Percentiles rank a stretch among this genome's conserved stretches.
Conservation (phyloP, 106 monocot species). For the Xerophyta viscosa region DNA sequence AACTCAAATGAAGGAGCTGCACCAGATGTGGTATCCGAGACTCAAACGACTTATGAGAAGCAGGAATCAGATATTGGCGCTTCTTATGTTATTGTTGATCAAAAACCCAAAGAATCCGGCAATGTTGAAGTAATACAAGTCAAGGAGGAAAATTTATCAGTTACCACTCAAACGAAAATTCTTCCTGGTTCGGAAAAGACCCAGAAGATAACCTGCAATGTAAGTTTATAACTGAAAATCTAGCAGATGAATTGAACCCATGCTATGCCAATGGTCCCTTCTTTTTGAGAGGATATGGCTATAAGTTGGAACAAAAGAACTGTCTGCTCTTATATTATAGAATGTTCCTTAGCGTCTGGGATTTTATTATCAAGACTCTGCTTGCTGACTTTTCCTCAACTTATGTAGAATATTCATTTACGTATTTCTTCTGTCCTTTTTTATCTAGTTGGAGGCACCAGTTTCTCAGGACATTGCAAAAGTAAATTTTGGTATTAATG, state of each 20-base stretch:
- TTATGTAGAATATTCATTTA: background rate
- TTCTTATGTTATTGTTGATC: conserved; percentile 4
- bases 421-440: background rate
- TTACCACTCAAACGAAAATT: too few relatives aligned
- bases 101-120: conserved; percentile 6
- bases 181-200: conserved; percentile 10
- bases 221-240: conserved; percentile 8
- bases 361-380: too few relatives aligned
- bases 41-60: background rate
- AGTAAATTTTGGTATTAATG: conserved; percentile 7
- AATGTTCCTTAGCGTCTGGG: too few relatives aligned
- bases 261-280: too few relatives aligned
- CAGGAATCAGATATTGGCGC: conserved; percentile 9
- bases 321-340: too few relatives aligned
- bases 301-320: too few relatives aligned
- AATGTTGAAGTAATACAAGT: background rate
- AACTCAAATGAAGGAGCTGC: conserved; percentile 6
- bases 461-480: conserved; percentile 25
- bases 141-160: too few relatives aligned
- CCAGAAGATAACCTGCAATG: conserved; percentile 26
- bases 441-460: conserved; percentile 18
- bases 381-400: background rate
- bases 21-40: conserved; percentile 7
- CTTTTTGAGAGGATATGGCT: too few relatives aligned
- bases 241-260: too few relatives aligned